These are phyloP conservation scores for Kazachstania kunashirensis DNA, from an alignment of 805 yeast genomes.

Conservation along the genomic window DNA sequence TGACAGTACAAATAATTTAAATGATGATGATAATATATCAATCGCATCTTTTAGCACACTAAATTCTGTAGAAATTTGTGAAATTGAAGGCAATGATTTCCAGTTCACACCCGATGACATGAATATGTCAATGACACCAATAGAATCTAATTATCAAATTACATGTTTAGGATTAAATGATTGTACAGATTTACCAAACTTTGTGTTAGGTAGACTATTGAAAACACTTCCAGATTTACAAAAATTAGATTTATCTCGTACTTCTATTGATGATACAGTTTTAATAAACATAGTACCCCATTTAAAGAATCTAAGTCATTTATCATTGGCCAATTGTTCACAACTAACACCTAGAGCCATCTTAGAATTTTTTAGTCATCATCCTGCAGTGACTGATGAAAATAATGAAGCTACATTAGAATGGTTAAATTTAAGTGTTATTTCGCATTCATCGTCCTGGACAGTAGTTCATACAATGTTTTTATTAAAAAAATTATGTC, in stretches of 20 bases:
- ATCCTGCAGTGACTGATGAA: conserved; percentile 46
- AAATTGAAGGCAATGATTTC: conserved; percentile 1
- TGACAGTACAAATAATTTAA: neutral
- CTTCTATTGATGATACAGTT: conserved; percentile 59
- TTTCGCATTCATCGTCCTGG: conserved; percentile 53
- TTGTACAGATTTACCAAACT: conserved; percentile 64
- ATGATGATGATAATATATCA: neutral
- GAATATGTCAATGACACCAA: conserved; percentile 14
- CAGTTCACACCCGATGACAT: conserved; percentile 1
- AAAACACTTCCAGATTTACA: conserved; percentile 52
- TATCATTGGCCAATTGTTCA: conserved; percentile 57
- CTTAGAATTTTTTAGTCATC: conserved; percentile 57
- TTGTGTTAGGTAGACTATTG: conserved; percentile 35
- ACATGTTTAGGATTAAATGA: conserved; percentile 68
- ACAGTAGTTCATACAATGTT: conserved; percentile 43
- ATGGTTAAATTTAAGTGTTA: conserved; percentile 61
- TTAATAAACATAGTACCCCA: conserved; percentile 44
- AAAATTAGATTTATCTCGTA: conserved; percentile 72
- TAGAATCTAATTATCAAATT: conserved; percentile 24
- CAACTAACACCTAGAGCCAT: conserved; percentile 64
- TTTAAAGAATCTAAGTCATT: conserved; percentile 56
- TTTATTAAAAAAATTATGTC: conserved; percentile 33
- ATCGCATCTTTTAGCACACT: conserved; percentile 2
- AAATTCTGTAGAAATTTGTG: conserved; percentile 2
- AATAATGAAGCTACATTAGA: conserved; percentile 37